phyloP scores from a whole-genome alignment of 202 grass and related monocot species.

The Musa balbisiana region DNA sequence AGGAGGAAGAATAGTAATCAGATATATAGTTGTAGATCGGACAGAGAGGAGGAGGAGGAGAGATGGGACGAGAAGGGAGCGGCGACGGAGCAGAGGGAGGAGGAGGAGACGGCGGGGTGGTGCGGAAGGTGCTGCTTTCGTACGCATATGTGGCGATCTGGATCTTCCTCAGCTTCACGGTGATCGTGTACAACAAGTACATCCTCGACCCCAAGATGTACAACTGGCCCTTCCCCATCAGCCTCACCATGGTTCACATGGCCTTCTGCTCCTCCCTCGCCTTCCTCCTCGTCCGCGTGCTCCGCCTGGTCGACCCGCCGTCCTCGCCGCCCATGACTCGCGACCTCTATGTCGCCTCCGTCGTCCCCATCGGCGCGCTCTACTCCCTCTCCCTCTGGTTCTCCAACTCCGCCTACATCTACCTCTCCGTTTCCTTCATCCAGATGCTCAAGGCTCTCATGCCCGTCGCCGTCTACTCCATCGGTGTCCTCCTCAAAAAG shows the following conservation, averaged over 20 bases:
- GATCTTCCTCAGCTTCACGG: slow-evolving; percentile 17
- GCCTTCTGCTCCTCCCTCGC: slow-evolving; percentile 14
- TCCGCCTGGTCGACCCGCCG: slow-evolving; percentile 12
- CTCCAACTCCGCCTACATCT: slow-evolving; percentile 99
- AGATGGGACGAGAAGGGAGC: background rate
- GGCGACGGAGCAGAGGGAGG: background rate
- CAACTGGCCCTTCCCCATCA: slow-evolving; percentile 19
- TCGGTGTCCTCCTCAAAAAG: slow-evolving; percentile 74
- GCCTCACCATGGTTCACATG: slow-evolving; percentile 18
- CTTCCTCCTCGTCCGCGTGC: slow-evolving; percentile 11
- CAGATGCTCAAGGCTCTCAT: slow-evolving; percentile 99
- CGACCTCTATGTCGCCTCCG: slow-evolving; percentile 66
- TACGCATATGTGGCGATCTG: slow-evolving; percentile 6
- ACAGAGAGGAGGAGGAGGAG: background rate
- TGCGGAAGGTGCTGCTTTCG: slow-evolving; percentile 10
- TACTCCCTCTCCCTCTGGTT: slow-evolving; percentile 99
- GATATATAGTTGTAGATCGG: no score
- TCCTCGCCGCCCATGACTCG: slow-evolving; percentile 64
- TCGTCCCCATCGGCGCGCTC: slow-evolving; percentile 89
- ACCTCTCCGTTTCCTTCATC: slow-evolving; percentile 99
- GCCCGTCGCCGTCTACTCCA: slow-evolving; percentile 91
- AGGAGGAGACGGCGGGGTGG: background rate
- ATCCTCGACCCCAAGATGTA: slow-evolving; percentile 20
- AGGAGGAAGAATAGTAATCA: no score
- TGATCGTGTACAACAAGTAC: slow-evolving; percentile 20